These are phyloP conservation scores for Rostrohypoxylon terebratum DNA, from an alignment of 495 filamentous ascomycete genomes.

Conservation along the genomic window DNA sequence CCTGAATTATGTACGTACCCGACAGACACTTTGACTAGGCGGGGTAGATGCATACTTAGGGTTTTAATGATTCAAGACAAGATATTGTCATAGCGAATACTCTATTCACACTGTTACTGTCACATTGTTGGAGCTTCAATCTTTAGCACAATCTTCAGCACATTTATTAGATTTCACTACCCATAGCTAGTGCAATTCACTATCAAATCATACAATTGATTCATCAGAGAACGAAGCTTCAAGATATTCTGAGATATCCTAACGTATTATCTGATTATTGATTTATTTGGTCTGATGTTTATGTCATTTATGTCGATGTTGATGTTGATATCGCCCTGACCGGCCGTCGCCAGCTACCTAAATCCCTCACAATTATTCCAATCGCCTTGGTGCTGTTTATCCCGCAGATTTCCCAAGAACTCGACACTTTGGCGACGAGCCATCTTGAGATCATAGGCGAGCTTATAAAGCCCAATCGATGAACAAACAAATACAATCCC, in stretches of 20 bases:
- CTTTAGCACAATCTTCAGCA: neutral
- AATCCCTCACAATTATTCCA: constrained; percentile 11
- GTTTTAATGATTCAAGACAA: neutral
- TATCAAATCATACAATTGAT: constrained; percentile 1
- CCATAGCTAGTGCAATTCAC: neutral
- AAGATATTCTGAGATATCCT: neutral
- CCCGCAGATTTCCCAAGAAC: constrained; percentile 6
- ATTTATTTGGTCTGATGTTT: neutral
- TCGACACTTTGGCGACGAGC: neutral
- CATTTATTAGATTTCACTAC: neutral
- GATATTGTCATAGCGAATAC: neutral
- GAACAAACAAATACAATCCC: neutral
- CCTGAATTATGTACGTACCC: neutral
- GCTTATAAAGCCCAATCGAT: neutral
- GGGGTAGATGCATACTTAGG: constrained; percentile 4
- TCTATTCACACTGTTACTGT: neutral
- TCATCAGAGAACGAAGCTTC: neutral
- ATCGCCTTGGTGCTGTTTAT: constrained; percentile 5
- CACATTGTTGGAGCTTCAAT: neutral
- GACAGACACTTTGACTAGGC: too few species aligned
- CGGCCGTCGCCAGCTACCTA: neutral
- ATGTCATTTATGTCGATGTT: too few species aligned
- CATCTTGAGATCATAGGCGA: neutral
- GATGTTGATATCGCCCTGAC: neutral
- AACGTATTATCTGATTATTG: neutral